These are phyloP conservation scores for Torulaspora franciscae DNA, from an alignment of 805 yeast species.

Conservation along the genomic window DNA sequence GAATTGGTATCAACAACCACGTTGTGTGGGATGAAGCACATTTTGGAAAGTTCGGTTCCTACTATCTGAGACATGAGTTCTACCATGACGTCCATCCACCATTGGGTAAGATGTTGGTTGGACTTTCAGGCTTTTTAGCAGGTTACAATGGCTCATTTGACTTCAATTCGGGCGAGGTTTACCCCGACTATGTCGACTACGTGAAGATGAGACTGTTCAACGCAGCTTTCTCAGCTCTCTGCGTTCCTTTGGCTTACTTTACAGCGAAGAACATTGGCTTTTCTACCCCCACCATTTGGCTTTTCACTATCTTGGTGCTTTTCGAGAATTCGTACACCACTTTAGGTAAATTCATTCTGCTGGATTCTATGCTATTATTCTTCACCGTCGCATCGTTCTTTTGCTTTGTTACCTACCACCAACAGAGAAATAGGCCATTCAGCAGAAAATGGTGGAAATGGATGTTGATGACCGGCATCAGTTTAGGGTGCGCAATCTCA, in stretches of 20 bases:
- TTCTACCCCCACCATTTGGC: constrained; percentile 48
- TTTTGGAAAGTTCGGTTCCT: constrained; percentile 81
- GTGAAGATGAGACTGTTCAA: constrained; percentile 68
- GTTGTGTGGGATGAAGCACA: constrained; percentile 92
- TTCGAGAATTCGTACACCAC: constrained; percentile 67
- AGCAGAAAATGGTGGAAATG: constrained; percentile 91
- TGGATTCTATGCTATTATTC: constrained; percentile 72
- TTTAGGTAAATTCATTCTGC: constrained; percentile 65
- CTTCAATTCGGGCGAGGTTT: constrained; percentile 60
- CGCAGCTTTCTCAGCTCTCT: constrained; percentile 58
- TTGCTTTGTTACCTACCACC: constrained; percentile 53
- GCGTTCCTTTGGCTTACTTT: constrained; percentile 67
- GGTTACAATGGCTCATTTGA: constrained; percentile 76
- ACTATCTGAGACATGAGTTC: constrained; percentile 71
- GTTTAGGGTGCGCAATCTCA: constrained; percentile 85
- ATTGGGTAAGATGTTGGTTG: constrained; percentile 74
- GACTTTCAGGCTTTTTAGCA: constrained; percentile 73
- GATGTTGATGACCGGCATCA: constrained; percentile 76
- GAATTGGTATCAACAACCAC: constrained; percentile 49
- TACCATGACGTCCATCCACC: constrained; percentile 89
- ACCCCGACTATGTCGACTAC: constrained; percentile 59
- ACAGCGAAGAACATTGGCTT: constrained; percentile 59
- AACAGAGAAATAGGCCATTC: constrained; percentile 47
- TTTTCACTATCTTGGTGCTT: constrained; percentile 57
- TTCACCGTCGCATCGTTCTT: constrained; percentile 68